Conservation (phyloP, 1,284 basidiomycete genomes). For the Cutaneotrichosporon sp. region DNA sequence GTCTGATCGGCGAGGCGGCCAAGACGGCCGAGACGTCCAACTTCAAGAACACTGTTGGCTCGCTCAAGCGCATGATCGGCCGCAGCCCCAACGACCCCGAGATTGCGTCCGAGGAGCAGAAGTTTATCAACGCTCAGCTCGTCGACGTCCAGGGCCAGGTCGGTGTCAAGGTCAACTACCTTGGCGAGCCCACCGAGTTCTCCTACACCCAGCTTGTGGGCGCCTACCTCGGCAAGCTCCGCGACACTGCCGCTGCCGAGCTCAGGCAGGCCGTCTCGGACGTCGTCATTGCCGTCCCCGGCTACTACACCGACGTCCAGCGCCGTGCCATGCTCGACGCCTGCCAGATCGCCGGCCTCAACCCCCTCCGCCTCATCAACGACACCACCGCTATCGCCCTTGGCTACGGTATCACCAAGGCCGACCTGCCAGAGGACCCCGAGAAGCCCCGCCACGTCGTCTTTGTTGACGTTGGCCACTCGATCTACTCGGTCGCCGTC, state of each 20-base stretch:
- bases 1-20: slow-evolving; percentile 82
- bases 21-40: slow-evolving; percentile 97
- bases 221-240: slow-evolving; percentile 79
- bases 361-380: slow-evolving; percentile 86
- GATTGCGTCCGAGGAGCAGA: slow-evolving; percentile 73
- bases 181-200: slow-evolving; percentile 70
- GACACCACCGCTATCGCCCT: slow-evolving; percentile 88
- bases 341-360: slow-evolving; percentile 78
- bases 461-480: slow-evolving; percentile 90
- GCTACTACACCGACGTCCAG: slow-evolving; percentile 90
- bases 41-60: slow-evolving; percentile 91
- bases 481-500: slow-evolving; percentile 74
- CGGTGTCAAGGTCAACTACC: slow-evolving; percentile 79
- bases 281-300: slow-evolving; percentile 87
- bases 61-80: slow-evolving; percentile 80
- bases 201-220: slow-evolving; percentile 80
- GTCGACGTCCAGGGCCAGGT: slow-evolving; percentile 75
- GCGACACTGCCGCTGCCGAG: slow-evolving; percentile 75
- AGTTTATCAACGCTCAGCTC: slow-evolving; percentile 77
- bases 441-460: slow-evolving; percentile 78
- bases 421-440: slow-evolving; percentile 71
- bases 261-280: slow-evolving; percentile 80
- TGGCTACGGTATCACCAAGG: slow-evolving; percentile 94
- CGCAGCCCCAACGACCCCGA: slow-evolving; percentile 70
- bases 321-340: slow-evolving; percentile 82